Conservation (phyloP, 2,329 filamentous ascomycete genomes). For the Botrytis deweyae region DNA sequence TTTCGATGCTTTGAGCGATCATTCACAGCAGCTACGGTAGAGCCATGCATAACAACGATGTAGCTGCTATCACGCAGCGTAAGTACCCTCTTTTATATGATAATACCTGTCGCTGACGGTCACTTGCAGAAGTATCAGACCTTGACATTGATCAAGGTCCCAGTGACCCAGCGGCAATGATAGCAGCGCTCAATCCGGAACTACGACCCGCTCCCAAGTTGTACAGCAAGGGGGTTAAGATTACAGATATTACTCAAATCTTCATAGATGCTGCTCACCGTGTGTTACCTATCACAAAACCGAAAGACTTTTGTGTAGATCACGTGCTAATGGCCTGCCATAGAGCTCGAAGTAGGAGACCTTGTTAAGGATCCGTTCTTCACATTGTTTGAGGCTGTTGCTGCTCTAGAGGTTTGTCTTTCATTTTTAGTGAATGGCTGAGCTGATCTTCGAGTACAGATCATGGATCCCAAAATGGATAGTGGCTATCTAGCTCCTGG, state of each 20-base stretch:
- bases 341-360: conserved; percentile 75
- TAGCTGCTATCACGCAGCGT: conserved; percentile 33
- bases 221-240: conserved; percentile 49
- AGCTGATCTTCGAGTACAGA: conserved; percentile 52
- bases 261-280: conserved; percentile 55
- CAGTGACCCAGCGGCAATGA: conserved; percentile 28
- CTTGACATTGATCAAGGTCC: conserved; percentile 35
- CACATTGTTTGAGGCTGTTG: conserved; percentile 90
- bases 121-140: conserved; percentile 32
- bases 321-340: conserved; percentile 32
- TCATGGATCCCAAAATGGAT: conserved; percentile 99
- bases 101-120: conserved; percentile 25
- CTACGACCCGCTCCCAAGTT: conserved; percentile 38
- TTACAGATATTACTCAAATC: conserved; percentile 57
- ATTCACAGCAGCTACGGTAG: background rate
- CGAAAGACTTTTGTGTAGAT: conserved; percentile 15
- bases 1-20: background rate
- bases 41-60: conserved; percentile 34
- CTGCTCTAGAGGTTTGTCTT: conserved; percentile 67
- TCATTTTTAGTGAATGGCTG: background rate
- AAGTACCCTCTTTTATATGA: conserved; percentile 14
- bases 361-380: conserved; percentile 93
- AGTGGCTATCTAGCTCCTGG: conserved; percentile 78
- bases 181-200: conserved; percentile 30
- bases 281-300: conserved; percentile 40